Evolutionary conservation across 108 stramenopile genomes (phyloP), one percentile per base, ranked within the genome.

Genomic region (Cyclotella kingstonii): DNA sequence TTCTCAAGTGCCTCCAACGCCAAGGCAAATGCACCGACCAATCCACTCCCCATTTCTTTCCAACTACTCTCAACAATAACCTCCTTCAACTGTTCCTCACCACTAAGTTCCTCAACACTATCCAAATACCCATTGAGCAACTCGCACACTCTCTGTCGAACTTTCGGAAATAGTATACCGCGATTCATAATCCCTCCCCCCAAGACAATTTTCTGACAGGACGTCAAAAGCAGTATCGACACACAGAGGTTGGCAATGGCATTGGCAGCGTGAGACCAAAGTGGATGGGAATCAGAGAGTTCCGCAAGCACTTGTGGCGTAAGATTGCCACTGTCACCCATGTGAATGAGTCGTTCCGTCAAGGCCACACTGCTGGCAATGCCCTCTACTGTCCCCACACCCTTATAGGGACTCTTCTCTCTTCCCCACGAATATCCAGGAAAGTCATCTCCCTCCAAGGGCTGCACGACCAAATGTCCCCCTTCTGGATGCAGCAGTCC

Each of bases 401-500:
- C 93, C 0, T 50, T 8, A 50, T 76, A 94, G 3, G 93, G 93
- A 60, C 68, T 70, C 17, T 50, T 65, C 17, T 77, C 80, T 30
- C 22, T 60, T 30, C 89, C 89, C 92, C 92, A 94, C 25, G 86
- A 83, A 63, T 94, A 94, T 27, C 87, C 96, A 15, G 41, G 3
- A 65, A 89, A 97, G 3, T 52, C 50, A 50, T 97, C 97, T 12
- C 71, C 69, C 6, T 63, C 64, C 33, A 93, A 47, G 14, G 89
- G 84, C 15, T 73, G 84, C 14, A 88, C 60, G 14, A 81, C 59
- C 34, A 86, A 81, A 56, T 94, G 93, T 42, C 90, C 93, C 11
- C 89, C 97, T 69, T 98, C 96, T 6, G 97, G 97, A 79, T 98
- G 97, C 73, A 98, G 73, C 4, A 92, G 73, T 15, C 97, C 97